A percentile compares a stretch with the other conserved stretches of the same genome.
Conservation (phyloP, 805 yeast species). For the Huiozyma sinensis region DNA sequence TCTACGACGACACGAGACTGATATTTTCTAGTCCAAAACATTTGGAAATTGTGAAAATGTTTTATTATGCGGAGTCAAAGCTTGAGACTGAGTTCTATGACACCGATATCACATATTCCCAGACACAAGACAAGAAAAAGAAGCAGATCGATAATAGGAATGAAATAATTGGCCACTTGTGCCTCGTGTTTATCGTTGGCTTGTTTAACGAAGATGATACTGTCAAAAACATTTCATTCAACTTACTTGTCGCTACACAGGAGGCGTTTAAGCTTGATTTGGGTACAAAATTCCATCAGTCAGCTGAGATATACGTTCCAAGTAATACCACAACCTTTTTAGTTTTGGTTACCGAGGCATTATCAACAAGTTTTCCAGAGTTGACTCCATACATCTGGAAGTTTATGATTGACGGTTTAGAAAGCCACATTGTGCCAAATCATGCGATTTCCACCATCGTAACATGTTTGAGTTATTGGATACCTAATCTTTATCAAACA, state of each 20-base stretch:
- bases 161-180: constrained; percentile 44
- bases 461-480: constrained; percentile 50
- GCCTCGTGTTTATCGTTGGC: constrained; percentile 57
- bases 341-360: constrained; percentile 39
- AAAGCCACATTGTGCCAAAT: constrained; percentile 9
- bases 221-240: constrained; percentile 51
- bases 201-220: constrained; percentile 45
- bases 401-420: constrained; percentile 16
- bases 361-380: constrained; percentile 44
- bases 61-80: constrained; percentile 53
- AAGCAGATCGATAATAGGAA: constrained; percentile 3
- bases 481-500: constrained; percentile 46
- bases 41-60: constrained; percentile 53
- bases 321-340: constrained; percentile 52
- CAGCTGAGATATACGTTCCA: constrained; percentile 55
- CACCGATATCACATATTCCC: neutral
- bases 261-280: constrained; percentile 45
- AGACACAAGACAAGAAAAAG: neutral
- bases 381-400: constrained; percentile 45
- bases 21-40: constrained; percentile 36
- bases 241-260: constrained; percentile 47
- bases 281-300: constrained; percentile 43
- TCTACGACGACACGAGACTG: constrained; percentile 25
- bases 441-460: constrained; percentile 11
- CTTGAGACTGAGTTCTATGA: constrained; percentile 28